Evolutionary conservation across 2,329 filamentous ascomycete species (phyloP).

Genomic region (Scedosporium apiospermum): DNA sequence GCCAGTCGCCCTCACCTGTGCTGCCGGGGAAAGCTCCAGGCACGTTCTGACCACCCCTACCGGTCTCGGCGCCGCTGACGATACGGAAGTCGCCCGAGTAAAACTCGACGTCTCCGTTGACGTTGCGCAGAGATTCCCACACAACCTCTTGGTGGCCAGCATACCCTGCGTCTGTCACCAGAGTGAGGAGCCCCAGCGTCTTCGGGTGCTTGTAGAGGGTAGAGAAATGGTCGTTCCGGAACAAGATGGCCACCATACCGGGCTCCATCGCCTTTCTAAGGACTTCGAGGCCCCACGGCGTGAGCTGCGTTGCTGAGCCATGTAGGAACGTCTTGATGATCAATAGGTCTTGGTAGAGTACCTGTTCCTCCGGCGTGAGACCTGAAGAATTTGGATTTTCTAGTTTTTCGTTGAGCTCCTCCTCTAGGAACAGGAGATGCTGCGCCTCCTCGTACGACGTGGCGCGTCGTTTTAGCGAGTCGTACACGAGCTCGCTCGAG

Average conservation of each 20-base stretch:
- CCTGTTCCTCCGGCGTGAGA: slow-evolving; percentile 64
- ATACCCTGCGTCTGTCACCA: slow-evolving; percentile 92
- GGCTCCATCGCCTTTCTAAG: slow-evolving; percentile 62
- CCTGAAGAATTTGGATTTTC: slow-evolving; percentile 30
- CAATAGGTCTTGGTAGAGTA: slow-evolving; percentile 71
- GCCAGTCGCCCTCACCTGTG: neutral
- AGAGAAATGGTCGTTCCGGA: slow-evolving; percentile 95
- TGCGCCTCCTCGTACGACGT: slow-evolving; percentile 88
- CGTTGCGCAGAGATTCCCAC: slow-evolving; percentile 88
- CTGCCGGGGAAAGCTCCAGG: neutral
- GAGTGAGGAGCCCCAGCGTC: slow-evolving; percentile 63
- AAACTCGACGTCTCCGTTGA: slow-evolving; percentile 78
- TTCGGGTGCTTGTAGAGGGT: slow-evolving; percentile 84
- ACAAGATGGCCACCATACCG: slow-evolving; percentile 80
- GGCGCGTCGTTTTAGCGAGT: slow-evolving; percentile 64
- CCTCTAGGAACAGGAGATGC: slow-evolving; percentile 77
- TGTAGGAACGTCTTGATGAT: slow-evolving; percentile 77
- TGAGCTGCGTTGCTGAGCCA: slow-evolving; percentile 77
- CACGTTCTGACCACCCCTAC: slow-evolving; percentile 5
- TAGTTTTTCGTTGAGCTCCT: slow-evolving; percentile 78
- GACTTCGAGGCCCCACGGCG: slow-evolving; percentile 66
- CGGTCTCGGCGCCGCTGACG: slow-evolving; percentile 50
- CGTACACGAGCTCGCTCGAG: slow-evolving; percentile 54
- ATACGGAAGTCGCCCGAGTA: slow-evolving; percentile 84
- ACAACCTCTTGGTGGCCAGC: slow-evolving; percentile 81